Evolutionary conservation across 768 basidiomycete species (phyloP), one percentile per base, ranked within the genome.

Genomic region (Pisolithus sp.): DNA sequence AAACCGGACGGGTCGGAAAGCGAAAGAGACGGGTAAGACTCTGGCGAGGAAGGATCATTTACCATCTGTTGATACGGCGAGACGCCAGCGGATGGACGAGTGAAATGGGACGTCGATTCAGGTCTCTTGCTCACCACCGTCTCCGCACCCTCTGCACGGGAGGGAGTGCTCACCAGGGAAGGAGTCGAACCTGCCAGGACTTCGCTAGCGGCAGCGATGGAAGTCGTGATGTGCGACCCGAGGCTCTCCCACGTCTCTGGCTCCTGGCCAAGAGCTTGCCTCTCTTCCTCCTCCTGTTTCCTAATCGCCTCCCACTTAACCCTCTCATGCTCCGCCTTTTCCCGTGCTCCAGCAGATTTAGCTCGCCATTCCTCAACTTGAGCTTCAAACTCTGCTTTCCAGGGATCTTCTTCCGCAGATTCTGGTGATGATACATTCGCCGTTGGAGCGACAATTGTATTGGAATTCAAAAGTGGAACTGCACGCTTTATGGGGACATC

Each of bases 271-370:
- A 54, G 55, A 26, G 60, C 52, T 6, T 73, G 66, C 48, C 71
- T 71, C 67, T 86, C 83, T 31, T 71, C 71, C 30, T 73, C 75
- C 39, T 68, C 66, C 5, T 51, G 52, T 12, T 52, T 51, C 7
- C 89, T 78, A 45, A 85, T 71, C 15, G 72, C 71, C 63, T 87
- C 88, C 87, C 86, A 92, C 55, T 76, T 74, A 40, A 76, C 76
- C 9, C 89, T 84, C 65, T 83, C 80, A 54, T 74, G 76, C 71
- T 89, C 89, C 8, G 88, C 85, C 64, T 84, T 89, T 62, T 80
- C 73, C 48, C 88, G 83, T 41, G 82, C 83, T 53, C 79, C 79
- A 28, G 87, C 83, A 37, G 83, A 85, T 59, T 82, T 79, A 21
- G 78, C 78, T 38, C 83, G 83, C 90, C 89, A 93, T 50, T 74